phyloP scores from a whole-genome alignment of 2,329 filamentous ascomycete species.

The Aspergillus persii region DNA sequence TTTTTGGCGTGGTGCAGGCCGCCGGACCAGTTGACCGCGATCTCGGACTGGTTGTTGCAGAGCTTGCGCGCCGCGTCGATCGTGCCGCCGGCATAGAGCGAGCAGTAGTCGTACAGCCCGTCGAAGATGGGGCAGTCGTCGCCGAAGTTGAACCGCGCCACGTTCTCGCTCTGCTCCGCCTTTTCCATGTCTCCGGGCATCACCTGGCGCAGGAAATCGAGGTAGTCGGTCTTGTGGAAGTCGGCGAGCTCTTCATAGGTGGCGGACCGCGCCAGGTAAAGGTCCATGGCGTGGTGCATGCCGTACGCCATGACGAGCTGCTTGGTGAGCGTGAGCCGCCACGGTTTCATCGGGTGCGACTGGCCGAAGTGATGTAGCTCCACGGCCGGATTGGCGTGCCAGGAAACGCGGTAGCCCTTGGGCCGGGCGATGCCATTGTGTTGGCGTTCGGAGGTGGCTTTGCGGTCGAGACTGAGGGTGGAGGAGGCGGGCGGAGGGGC shows the following conservation, averaged over 20 bases:
- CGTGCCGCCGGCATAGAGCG: constrained; percentile 85
- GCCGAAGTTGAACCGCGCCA: constrained; percentile 77
- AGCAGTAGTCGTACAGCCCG: constrained; percentile 91
- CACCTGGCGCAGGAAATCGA: constrained; percentile 79
- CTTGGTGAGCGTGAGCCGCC: constrained; percentile 93
- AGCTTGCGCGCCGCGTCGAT: constrained; percentile 90
- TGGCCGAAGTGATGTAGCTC: constrained; percentile 96
- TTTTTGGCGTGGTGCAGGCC: constrained; percentile 96
- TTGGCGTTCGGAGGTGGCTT: constrained; percentile 54
- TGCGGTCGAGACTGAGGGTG: constrained; percentile 50
- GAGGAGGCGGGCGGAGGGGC: constrained; percentile 39
- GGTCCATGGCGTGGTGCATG: constrained; percentile 95
- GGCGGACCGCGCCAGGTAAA: constrained; percentile 79
- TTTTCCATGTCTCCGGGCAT: constrained; percentile 68
- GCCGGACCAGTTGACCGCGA: constrained; percentile 96
- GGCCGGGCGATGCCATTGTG: constrained; percentile 72
- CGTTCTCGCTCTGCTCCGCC: constrained; percentile 54
- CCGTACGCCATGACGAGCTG: constrained; percentile 92
- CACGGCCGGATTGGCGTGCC: constrained; percentile 91
- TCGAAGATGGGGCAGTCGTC: constrained; percentile 97
- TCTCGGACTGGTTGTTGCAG: constrained; percentile 81
- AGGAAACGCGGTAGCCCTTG: constrained; percentile 86
- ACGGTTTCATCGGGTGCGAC: constrained; percentile 98
- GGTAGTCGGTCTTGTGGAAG: constrained; percentile 86
- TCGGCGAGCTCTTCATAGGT: constrained; percentile 82